Base-by-base conservation (phyloP, 2,329 filamentous ascomycete species). In the Nemania diffusa region DNA sequence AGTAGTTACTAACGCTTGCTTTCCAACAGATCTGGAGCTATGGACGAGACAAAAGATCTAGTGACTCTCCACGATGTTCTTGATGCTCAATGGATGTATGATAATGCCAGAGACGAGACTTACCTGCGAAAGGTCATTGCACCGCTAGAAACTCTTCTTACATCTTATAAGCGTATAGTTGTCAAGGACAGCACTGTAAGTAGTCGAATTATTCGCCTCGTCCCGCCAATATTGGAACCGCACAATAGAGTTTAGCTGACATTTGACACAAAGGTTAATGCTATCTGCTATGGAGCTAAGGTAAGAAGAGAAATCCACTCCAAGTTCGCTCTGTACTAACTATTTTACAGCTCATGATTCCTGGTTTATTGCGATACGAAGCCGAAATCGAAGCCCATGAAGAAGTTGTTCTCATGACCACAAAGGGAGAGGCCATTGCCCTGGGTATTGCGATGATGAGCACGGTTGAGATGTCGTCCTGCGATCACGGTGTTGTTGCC, bases 371-470 rank as follows among this genome's bases (percentile, higher is more conserved):
- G 71, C 90, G 96, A 79, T 98, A 97, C 80, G 91, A 97, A 85
- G 84, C 91, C 74, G 92, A 88, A 70, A 97, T 98, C 79, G 94
- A 98, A 81, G 89, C 96, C 70, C 91, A 97, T 79, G 96, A 99
- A 81, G 96, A 99, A 83, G 91, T 98, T 77, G 94, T 99, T 42
- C 85, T 99, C 68, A 98, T 99, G 91, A 98, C 96, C 65, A 98
- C 96, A 77, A 99, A 99, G 88, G 96, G 96, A 76, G 96, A 99
- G 84, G 96, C 96, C 51, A 97, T 99, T 77, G 96, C 96, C 67
- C 88, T 99, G 69, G 96, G 92, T 76, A 97, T 97, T 76, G 94
- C 96, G 20, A 93, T 97, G 81, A 99, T 99, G 96, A 97, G 94
- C 44, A 97, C 94, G 2, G 94, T 97, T 56, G 96, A 98, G 84